Conservation (phyloP, 225 moss, liverwort and hornwort genomes). For the Physcomitrium patens region DNA sequence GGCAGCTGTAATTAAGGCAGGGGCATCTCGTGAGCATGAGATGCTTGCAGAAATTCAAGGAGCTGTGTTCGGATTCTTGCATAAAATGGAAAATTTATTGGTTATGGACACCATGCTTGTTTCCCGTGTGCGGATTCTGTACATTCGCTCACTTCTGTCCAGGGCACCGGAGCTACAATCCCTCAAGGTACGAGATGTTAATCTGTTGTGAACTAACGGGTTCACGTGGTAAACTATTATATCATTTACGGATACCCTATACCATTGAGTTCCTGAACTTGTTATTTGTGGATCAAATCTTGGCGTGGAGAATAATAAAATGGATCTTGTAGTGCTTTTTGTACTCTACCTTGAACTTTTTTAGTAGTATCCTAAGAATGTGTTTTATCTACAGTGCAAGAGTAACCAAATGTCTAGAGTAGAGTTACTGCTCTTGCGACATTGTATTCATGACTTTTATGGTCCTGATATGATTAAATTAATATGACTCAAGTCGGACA, state of each 20-base stretch:
- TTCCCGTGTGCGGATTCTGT: constrained; percentile 94
- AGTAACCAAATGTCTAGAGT: no score
- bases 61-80: constrained; percentile 90
- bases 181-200: constrained; percentile 50
- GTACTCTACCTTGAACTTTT: no score
- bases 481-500: not conserved
- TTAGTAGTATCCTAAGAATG: no score
- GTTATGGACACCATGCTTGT: constrained; percentile 99
- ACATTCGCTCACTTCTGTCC: constrained; percentile 96
- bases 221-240: not conserved
- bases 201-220: constrained; percentile 10
- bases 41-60: constrained; percentile 99
- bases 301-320: no score
- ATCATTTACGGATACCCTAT: no score
- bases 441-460: constrained; percentile 5
- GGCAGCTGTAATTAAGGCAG: constrained; percentile 99
- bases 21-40: constrained; percentile 98
- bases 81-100: constrained; percentile 77
- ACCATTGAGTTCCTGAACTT: no score
- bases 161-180: constrained; percentile 91
- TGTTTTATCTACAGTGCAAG: no score
- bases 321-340: no score
- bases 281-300: no score
- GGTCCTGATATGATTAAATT: constrained; percentile 17
- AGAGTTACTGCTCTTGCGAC: not conserved